phyloP scores from a whole-genome alignment of 1,284 basidiomycete genomes.

The Takashimella koratensis region DNA sequence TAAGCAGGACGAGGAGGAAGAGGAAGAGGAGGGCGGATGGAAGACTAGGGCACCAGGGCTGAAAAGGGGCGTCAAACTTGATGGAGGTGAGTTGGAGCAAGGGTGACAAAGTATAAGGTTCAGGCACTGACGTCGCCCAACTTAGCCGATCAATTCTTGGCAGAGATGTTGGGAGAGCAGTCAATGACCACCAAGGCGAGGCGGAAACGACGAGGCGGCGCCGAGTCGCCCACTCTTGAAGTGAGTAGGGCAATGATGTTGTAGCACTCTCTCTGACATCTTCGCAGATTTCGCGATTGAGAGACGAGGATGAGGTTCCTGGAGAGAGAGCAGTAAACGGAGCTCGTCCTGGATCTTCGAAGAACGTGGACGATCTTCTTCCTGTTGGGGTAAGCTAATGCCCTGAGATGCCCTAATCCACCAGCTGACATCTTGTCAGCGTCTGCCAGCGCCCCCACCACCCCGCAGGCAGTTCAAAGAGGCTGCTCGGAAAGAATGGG shows the following conservation, averaged over 20 bases:
- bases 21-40: conserved; percentile 43
- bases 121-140: too few relatives aligned
- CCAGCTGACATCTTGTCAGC: conserved; percentile 25
- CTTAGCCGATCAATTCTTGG: conserved; percentile 44
- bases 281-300: conserved; percentile 25
- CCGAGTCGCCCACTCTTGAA: conserved; percentile 33
- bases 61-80: conserved; percentile 39
- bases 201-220: conserved; percentile 32
- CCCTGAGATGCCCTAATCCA: not conserved
- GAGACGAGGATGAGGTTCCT: conserved; percentile 25
- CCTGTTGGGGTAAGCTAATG: conserved; percentile 64
- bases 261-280: too few relatives aligned
- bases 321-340: conserved; percentile 16
- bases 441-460: conserved; percentile 46
- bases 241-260: conserved; percentile 1
- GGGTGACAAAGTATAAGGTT: not conserved
- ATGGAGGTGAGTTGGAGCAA: conserved; percentile 32
- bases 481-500: conserved; percentile 85
- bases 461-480: conserved; percentile 31
- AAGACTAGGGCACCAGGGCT: conserved; percentile 41
- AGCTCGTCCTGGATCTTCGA: conserved; percentile 18
- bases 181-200: conserved; percentile 38
- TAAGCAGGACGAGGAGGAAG: conserved; percentile 39
- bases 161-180: conserved; percentile 41
- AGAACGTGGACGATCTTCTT: conserved; percentile 74